Percentiles rank a stretch among this genome's conserved stretches.
Conservation (phyloP, 768 basidiomycete genomes). For the Brasilioporus rufonigricans region DNA sequence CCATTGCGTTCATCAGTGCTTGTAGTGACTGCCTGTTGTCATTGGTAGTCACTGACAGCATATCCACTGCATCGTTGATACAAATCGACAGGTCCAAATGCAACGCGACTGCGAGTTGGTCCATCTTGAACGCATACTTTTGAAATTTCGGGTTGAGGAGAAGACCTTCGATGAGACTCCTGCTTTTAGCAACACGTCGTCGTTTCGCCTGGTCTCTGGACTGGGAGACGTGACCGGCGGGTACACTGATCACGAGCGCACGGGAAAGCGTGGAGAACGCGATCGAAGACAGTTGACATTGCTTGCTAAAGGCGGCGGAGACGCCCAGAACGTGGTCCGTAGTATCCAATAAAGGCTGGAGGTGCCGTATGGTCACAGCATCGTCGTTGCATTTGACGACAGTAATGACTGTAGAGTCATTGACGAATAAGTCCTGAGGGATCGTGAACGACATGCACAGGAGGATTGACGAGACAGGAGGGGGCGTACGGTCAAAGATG, state of each 20-base stretch:
- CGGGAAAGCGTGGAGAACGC: slow-evolving; percentile 39
- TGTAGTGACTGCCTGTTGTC: slow-evolving; percentile 31
- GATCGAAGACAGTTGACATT: slow-evolving; percentile 35
- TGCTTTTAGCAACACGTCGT: slow-evolving; percentile 5
- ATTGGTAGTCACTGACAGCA: slow-evolving; percentile 32
- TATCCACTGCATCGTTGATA: slow-evolving; percentile 38
- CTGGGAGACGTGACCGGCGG: slow-evolving; percentile 10
- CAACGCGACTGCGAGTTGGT: slow-evolving; percentile 40
- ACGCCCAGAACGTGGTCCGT: slow-evolving; percentile 35
- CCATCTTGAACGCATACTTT: slow-evolving; percentile 48
- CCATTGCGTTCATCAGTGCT: slow-evolving; percentile 37
- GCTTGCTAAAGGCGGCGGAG: slow-evolving; percentile 40
- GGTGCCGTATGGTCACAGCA: slow-evolving; percentile 18
- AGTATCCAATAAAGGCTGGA: slow-evolving; percentile 32
- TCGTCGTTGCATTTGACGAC: slow-evolving; percentile 30
- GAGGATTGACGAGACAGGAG: not conserved
- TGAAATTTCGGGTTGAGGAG: slow-evolving; percentile 26
- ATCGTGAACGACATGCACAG: slow-evolving; percentile 22
- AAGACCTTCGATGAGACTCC: slow-evolving; percentile 33
- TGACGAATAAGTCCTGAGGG: slow-evolving; percentile 35
- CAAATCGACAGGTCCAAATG: slow-evolving; percentile 37
- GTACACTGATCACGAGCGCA: slow-evolving; percentile 36
- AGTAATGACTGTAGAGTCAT: slow-evolving; percentile 21
- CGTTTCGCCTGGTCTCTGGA: not conserved
- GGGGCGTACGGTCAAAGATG: not conserved